Evolutionary conservation across 1,139 yeast species (phyloP).

Genomic region (Candida glucosophila): DNA sequence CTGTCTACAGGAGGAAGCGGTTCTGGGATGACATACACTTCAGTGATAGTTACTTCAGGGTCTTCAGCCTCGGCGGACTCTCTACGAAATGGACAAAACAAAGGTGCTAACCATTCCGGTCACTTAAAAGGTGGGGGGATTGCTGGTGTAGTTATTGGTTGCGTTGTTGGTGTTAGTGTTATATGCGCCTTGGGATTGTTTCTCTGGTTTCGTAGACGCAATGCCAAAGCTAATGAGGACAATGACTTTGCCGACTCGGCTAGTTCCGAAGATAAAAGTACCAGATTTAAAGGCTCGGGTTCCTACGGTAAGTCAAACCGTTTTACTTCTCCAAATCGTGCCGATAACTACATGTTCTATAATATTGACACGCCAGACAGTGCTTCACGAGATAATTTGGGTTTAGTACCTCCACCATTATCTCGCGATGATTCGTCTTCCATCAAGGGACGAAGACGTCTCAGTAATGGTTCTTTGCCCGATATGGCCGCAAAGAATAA

Average conservation of each 20-base stretch:
- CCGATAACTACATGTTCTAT: too few relatives aligned
- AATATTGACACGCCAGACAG: too few relatives aligned
- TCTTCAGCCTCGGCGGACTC: conserved; percentile 3
- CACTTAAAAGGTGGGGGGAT: conserved; percentile 55
- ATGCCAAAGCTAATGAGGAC: conserved; percentile 25
- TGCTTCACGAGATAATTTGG: too few relatives aligned
- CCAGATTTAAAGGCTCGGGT: too few relatives aligned
- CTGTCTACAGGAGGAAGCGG: conserved; percentile 11
- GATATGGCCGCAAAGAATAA: conserved; percentile 46
- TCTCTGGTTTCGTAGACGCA: conserved; percentile 33
- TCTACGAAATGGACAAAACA: conserved; percentile 1
- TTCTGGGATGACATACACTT: too few relatives aligned
- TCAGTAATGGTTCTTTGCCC: conserved; percentile 66
- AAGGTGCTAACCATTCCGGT: conserved; percentile 9
- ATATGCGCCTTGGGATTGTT: conserved; percentile 30
- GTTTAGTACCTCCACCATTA: too few relatives aligned
- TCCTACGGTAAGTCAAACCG: too few relatives aligned
- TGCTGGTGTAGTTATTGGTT: conserved; percentile 67
- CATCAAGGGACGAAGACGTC: conserved; percentile 43
- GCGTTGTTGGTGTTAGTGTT: conserved; percentile 40
- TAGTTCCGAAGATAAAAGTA: conserved; percentile 13
- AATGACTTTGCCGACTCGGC: conserved; percentile 30
- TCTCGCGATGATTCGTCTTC: too few relatives aligned
- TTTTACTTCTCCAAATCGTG: too few relatives aligned
- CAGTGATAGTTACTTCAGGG: conserved; percentile 16